phyloP scores from a whole-genome alignment of 2,329 filamentous ascomycete genomes.

The Hirsutella thompsonii region DNA sequence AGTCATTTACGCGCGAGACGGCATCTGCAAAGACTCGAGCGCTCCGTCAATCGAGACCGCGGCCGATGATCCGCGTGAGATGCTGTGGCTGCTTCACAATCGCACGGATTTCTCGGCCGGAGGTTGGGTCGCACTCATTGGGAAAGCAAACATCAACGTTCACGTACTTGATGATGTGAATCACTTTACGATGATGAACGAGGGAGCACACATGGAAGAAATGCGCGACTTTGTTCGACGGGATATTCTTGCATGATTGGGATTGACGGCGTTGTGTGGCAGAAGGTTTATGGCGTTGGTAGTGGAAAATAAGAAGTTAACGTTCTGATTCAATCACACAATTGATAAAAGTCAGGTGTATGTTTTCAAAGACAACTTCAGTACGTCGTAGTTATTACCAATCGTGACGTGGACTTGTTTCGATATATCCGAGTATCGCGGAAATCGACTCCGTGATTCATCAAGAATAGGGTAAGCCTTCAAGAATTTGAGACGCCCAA shows the following conservation, averaged over 20 bases:
- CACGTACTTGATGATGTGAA: conserved; percentile 56
- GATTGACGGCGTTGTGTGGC: neutral
- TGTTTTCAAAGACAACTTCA: too few relatives aligned
- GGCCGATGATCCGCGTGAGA: conserved; percentile 41
- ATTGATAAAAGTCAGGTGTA: too few relatives aligned
- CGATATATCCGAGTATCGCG: too few relatives aligned
- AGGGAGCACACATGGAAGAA: neutral
- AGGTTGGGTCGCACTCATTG: conserved; percentile 11
- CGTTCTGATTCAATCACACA: too few relatives aligned
- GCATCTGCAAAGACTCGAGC: conserved; percentile 54
- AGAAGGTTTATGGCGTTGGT: too few relatives aligned
- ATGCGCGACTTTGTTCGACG: neutral
- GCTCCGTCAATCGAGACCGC: conserved; percentile 21
- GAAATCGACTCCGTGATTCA: too few relatives aligned
- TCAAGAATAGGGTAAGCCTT: too few relatives aligned
- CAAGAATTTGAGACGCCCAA: too few relatives aligned
- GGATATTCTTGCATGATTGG: neutral
- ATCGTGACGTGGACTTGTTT: too few relatives aligned
- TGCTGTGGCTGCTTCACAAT: conserved; percentile 61
- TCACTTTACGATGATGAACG: conserved; percentile 61
- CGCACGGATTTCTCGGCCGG: conserved; percentile 46
- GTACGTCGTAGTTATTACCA: too few relatives aligned
- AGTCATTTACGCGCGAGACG: conserved; percentile 61
- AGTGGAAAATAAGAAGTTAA: too few relatives aligned
- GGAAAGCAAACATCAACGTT: conserved; percentile 53